Base-by-base conservation (phyloP, 1,139 yeast genomes). In the Arxiozyma slooffiae region DNA sequence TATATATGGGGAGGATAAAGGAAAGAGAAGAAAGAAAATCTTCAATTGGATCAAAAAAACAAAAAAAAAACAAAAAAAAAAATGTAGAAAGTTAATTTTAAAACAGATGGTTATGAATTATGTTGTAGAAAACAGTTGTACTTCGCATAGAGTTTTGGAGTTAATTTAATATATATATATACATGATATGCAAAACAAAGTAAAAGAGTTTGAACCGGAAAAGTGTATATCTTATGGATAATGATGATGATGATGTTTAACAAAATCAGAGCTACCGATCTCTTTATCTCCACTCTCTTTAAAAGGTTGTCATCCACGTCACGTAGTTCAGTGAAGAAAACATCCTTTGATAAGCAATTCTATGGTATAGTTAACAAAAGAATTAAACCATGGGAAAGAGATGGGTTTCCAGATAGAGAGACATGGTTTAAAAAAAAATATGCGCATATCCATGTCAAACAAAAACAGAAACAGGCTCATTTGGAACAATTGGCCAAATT, bases 341-440 rank as follows among this genome's bases (percentile, higher is more conserved):
- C 46, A 23, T 39, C 47, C 2, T 48, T 48, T 7, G 48, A 44
- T 37, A 48, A 48, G 34, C 40, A 37, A 16, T 48, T 48, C 14
- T 16, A 44, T 21, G 37, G 41, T 20, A 36, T 21, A 18, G 50
- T 34, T n/a, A 34, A 36, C 24, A 49, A 34, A 30, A 42, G 39
- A 20, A n/a, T 36, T 8, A 52, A 81, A 56, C 83, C 85, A 2
- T 81, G 87, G 85, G 82, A 79, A 52, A 72, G 71, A 47, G 76
- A 69, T 44, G 74, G 76, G 9, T 73, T 74, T 58, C 38, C 42
- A 26, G 73, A 72, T 52, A 80, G 81, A 57, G 85, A 77, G 34
- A 61, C 70, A 2, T 81, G 73, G 71, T 81, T 81, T 66, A 71
- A 70, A 44, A 71, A 71, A 52, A 78, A 76, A 57, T 81, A 73